phyloP scores from a whole-genome alignment of 345 rosid species.

The Aethionema arabicum region DNA sequence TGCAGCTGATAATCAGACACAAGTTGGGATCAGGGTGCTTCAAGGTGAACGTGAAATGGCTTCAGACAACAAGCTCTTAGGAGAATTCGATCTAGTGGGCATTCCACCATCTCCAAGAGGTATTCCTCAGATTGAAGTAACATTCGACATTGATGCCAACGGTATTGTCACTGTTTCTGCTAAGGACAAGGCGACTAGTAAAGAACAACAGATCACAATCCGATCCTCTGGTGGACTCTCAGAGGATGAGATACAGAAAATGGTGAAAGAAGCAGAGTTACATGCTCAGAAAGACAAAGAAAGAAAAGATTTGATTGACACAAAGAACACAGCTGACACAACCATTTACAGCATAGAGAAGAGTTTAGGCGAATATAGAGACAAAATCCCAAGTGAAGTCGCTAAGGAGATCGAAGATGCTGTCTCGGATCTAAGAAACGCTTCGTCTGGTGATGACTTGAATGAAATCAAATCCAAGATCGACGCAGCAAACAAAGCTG shows the following conservation, averaged over 20 bases:
- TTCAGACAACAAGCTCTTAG: slow-evolving; percentile 71
- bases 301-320: slow-evolving; percentile 67
- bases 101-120: slow-evolving; percentile 89
- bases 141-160: slow-evolving; percentile 91
- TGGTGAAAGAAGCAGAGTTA: slow-evolving; percentile 86
- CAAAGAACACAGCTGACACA: slow-evolving; percentile 72
- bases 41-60: slow-evolving; percentile 97
- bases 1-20: slow-evolving; percentile 87
- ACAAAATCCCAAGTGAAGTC: slow-evolving; percentile 69
- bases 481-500: slow-evolving; percentile 77
- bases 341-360: slow-evolving; percentile 83
- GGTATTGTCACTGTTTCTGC: slow-evolving; percentile 92
- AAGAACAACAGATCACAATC: slow-evolving; percentile 86
- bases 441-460: slow-evolving; percentile 54
- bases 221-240: slow-evolving; percentile 88
- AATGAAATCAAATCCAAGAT: slow-evolving; percentile 76
- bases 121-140: slow-evolving; percentile 82
- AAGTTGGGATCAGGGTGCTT: slow-evolving; percentile 81
- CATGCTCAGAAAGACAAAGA: slow-evolving; percentile 75
- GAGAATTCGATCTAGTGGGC: slow-evolving; percentile 85
- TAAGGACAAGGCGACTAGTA: slow-evolving; percentile 74
- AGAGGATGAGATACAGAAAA: slow-evolving; percentile 79
- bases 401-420: slow-evolving; percentile 77
- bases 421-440: slow-evolving; percentile 61
- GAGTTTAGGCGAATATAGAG: slow-evolving; percentile 78